These are phyloP conservation scores for Berkeleyomyces rouxiae DNA, from an alignment of 2,329 filamentous ascomycete genomes.

Conservation along the genomic window DNA sequence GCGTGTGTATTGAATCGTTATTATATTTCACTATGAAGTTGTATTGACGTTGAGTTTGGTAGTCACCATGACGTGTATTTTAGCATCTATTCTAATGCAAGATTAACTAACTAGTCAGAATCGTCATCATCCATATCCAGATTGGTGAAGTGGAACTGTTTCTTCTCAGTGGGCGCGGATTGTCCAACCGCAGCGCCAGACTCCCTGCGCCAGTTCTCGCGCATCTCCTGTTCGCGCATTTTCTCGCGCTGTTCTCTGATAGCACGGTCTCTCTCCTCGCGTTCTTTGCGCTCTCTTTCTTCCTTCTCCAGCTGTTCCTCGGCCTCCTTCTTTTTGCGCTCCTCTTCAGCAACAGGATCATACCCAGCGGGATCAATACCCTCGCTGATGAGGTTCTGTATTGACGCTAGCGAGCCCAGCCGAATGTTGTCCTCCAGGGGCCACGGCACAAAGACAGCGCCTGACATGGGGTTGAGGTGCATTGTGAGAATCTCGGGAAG, in stretches of 20 bases:
- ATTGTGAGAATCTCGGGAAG: slow-evolving; percentile 33
- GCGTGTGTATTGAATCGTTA: background rate
- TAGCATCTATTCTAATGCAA: background rate
- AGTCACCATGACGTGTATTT: background rate
- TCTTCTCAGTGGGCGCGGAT: slow-evolving; percentile 24
- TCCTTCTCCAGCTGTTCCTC: slow-evolving; percentile 31
- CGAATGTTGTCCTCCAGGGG: slow-evolving; percentile 54
- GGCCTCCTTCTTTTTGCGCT: slow-evolving; percentile 33
- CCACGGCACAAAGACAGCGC: slow-evolving; percentile 58
- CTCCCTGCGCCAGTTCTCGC: slow-evolving; percentile 24
- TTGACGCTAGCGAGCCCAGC: slow-evolving; percentile 46
- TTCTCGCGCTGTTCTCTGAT: slow-evolving; percentile 25
- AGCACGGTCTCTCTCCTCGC: slow-evolving; percentile 29
- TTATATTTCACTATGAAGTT: background rate
- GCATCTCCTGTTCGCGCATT: slow-evolving; percentile 26
- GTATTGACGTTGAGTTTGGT: background rate
- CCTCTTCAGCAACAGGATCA: slow-evolving; percentile 39
- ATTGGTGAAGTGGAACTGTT: slow-evolving; percentile 40
- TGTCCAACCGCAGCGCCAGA: slow-evolving; percentile 20
- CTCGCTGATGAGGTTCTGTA: slow-evolving; percentile 43
- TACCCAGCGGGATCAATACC: slow-evolving; percentile 45
- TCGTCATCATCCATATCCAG: slow-evolving; percentile 36
- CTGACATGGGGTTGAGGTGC: slow-evolving; percentile 38
- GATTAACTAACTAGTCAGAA: slow-evolving; percentile 5
- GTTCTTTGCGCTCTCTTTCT: slow-evolving; percentile 30